phyloP scores from a whole-genome alignment of 768 basidiomycete genomes.

The Pleurotus eryngii region DNA sequence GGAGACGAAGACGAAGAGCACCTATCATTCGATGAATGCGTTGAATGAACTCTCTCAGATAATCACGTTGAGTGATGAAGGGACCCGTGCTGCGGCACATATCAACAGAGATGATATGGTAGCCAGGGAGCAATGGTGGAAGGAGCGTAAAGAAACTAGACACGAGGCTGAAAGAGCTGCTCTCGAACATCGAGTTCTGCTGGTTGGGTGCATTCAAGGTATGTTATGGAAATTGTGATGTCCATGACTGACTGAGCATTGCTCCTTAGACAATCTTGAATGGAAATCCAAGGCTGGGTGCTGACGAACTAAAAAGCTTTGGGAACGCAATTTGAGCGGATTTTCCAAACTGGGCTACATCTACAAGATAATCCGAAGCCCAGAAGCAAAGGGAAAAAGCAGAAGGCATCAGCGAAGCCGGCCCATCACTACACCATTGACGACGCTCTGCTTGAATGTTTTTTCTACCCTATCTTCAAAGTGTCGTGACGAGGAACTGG shows the following conservation, averaged over 20 bases:
- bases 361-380: constrained; percentile 52
- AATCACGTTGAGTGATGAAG: constrained; percentile 72
- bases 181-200: constrained; percentile 88
- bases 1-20: constrained; percentile 64
- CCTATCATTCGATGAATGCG: constrained; percentile 74
- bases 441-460: constrained; percentile 77
- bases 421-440: constrained; percentile 57
- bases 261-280: constrained; percentile 57
- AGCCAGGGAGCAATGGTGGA: constrained; percentile 84
- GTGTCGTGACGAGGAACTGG: constrained; percentile 90
- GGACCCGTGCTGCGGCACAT: constrained; percentile 66
- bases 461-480: constrained; percentile 82
- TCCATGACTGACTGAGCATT: constrained; percentile 4
- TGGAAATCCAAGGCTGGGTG: constrained; percentile 37
- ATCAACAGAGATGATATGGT: constrained; percentile 66
- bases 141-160: constrained; percentile 73
- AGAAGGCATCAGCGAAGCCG: constrained; percentile 26
- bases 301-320: constrained; percentile 52
- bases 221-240: constrained; percentile 11
- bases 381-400: constrained; percentile 29
- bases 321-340: constrained; percentile 64
- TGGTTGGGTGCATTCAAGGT: constrained; percentile 99
- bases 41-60: constrained; percentile 75
- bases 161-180: constrained; percentile 62
- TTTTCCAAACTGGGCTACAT: constrained; percentile 66